phyloP scores from a whole-genome alignment of 345 rosid genomes.

The Sisymbrium irio region DNA sequence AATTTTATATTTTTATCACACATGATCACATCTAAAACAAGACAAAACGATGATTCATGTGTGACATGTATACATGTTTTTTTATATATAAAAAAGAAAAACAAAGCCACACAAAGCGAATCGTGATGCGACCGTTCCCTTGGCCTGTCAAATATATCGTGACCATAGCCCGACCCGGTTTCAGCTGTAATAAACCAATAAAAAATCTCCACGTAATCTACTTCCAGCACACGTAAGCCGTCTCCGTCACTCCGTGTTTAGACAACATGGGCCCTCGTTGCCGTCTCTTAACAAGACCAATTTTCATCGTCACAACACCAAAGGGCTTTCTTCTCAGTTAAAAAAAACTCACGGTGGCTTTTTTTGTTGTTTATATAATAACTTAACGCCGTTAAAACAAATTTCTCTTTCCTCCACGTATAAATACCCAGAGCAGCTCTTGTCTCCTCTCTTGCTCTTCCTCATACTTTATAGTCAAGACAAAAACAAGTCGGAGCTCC shows the following conservation, averaged over 20 bases:
- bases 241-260: conserved; percentile 31
- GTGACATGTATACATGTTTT: not conserved
- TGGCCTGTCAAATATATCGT: conserved; percentile 33
- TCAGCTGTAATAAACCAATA: conserved; percentile 32
- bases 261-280: conserved; percentile 58
- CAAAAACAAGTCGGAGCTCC: conserved; percentile 34
- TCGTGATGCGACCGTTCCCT: conserved; percentile 47
- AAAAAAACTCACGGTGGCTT: conserved; percentile 40
- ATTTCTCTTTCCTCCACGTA: conserved; percentile 26
- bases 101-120: conserved; percentile 28
- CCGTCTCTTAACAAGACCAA: conserved; percentile 46
- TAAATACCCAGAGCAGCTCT: conserved; percentile 36
- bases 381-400: conserved; percentile 43
- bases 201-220: conserved; percentile 35
- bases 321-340: conserved; percentile 38
- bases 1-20: not conserved
- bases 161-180: conserved; percentile 41
- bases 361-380: too few species aligned
- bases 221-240: conserved; percentile 52
- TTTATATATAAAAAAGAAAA: not conserved
- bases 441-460: conserved; percentile 30
- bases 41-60: conserved; percentile 30
- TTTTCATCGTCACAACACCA: too few species aligned
- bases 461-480: not conserved
- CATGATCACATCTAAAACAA: conserved; percentile 25